Percentiles rank a stretch among this genome's conserved stretches.
Conservation (phyloP, 2,329 filamentous ascomycete species). For the Zymoseptoria brevis region DNA sequence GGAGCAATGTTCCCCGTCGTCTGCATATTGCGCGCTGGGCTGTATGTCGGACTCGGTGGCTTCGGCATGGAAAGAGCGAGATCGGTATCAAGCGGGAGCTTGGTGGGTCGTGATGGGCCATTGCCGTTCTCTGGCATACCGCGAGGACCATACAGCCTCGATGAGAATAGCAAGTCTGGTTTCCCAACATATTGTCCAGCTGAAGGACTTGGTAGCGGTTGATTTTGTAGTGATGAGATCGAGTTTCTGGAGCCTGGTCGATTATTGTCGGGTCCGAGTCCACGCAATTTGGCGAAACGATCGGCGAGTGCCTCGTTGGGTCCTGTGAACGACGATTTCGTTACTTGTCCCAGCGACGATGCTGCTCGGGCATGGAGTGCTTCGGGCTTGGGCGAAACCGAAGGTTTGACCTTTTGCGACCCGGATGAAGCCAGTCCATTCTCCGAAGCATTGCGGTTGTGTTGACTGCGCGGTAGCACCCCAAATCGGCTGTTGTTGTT, state of each 20-base stretch:
- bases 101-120: constrained; percentile 33
- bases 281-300: constrained; percentile 24
- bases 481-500: constrained; percentile 51
- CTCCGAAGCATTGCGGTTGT: constrained; percentile 11
- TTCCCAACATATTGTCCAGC: constrained; percentile 30
- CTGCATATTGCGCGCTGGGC: constrained; percentile 64
- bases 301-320: constrained; percentile 36
- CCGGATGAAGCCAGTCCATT: constrained; percentile 10
- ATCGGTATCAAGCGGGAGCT: constrained; percentile 43
- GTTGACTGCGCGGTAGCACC: constrained; percentile 22
- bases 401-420: constrained; percentile 22
- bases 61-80: constrained; percentile 56
- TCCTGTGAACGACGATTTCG: constrained; percentile 23
- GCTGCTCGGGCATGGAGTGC: constrained; percentile 56
- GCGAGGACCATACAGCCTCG: constrained; percentile 42
- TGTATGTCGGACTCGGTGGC: constrained; percentile 67
- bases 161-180: constrained; percentile 14
- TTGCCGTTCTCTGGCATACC: constrained; percentile 43
- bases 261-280: constrained; percentile 5
- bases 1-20: constrained; percentile 57
- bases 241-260: constrained; percentile 25
- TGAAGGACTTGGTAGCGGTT: constrained; percentile 35
- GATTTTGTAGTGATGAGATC: constrained; percentile 17
- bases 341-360: constrained; percentile 22
- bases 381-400: constrained; percentile 53